Evolutionary conservation across 2,329 filamentous ascomycete species (phyloP).

Genomic region (Rhynchosporium agropyri): DNA sequence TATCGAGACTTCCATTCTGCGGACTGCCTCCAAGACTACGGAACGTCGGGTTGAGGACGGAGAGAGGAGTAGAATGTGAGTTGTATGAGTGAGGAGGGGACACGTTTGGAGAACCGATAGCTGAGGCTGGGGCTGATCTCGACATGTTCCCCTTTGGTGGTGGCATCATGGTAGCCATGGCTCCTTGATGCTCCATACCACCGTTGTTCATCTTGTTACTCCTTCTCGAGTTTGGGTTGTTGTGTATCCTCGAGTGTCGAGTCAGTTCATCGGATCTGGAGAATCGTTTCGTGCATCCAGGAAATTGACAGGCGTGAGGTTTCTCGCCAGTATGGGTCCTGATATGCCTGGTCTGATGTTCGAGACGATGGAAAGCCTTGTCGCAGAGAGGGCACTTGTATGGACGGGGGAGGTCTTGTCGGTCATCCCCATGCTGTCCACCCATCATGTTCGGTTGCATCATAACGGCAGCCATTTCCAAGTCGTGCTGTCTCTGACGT

Average conservation of each 20-base stretch:
- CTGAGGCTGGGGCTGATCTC: conserved; percentile 84
- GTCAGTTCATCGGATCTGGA: conserved; percentile 96
- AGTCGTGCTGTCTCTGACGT: conserved; percentile 43
- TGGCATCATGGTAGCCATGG: conserved; percentile 70
- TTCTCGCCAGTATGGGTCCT: conserved; percentile 98
- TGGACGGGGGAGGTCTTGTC: conserved; percentile 79
- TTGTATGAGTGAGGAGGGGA: conserved; percentile 91
- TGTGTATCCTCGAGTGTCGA: conserved; percentile 96
- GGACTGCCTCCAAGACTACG: conserved; percentile 49
- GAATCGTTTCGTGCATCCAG: conserved; percentile 96
- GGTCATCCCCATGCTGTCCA: conserved; percentile 43
- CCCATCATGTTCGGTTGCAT: conserved; percentile 42
- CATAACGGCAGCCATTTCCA: conserved; percentile 54
- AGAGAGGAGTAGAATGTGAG: conserved; percentile 65
- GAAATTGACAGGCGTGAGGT: conserved; percentile 93
- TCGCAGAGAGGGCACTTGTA: conserved; percentile 99
- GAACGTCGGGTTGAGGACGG: conserved; percentile 51
- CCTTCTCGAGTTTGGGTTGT: conserved; percentile 94
- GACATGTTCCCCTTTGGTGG: conserved; percentile 80
- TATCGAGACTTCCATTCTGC: conserved; percentile 49
- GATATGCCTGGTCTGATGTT: conserved; percentile 66
- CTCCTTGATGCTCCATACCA: conserved; percentile 53
- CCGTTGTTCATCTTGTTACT: conserved; percentile 75
- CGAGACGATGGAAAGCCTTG: conserved; percentile 88
- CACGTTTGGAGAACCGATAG: conserved; percentile 89